phyloP scores from a whole-genome alignment of 1,284 basidiomycete genomes.

The Ganoderma boninense region DNA sequence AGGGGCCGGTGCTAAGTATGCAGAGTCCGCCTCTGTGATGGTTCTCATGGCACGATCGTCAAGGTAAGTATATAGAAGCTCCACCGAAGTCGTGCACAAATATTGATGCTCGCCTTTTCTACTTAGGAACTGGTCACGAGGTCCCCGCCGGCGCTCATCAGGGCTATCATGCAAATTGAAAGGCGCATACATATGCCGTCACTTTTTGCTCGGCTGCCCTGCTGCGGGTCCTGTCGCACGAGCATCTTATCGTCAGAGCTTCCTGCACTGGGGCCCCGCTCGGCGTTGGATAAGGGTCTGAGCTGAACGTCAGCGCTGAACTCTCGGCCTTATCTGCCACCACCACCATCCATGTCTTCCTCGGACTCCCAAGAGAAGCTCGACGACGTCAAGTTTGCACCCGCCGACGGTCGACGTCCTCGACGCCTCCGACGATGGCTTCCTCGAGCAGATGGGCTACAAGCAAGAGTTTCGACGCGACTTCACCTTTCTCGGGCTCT shows the following conservation, averaged over 20 bases:
- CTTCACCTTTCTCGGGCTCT: slow-evolving; percentile 52
- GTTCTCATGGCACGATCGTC: too few relatives aligned
- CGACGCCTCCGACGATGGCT: slow-evolving; percentile 26
- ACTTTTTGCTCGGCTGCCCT: background rate
- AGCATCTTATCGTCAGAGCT: background rate
- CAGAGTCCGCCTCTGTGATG: too few relatives aligned
- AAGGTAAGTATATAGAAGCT: too few relatives aligned
- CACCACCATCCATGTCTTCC: slow-evolving; percentile 4
- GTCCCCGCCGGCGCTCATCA: background rate
- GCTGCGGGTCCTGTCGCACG: background rate
- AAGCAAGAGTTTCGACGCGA: slow-evolving; percentile 56
- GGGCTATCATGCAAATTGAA: background rate
- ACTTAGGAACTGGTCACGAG: background rate
- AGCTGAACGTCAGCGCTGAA: too few relatives aligned
- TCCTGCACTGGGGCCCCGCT: background rate
- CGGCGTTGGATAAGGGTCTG: background rate
- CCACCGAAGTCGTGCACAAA: background rate
- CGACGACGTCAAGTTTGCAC: background rate
- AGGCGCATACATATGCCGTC: background rate
- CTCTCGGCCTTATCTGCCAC: background rate
- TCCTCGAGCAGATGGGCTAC: slow-evolving; percentile 48
- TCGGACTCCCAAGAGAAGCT: slow-evolving; percentile 3
- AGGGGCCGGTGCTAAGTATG: too few relatives aligned
- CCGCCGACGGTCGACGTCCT: background rate
- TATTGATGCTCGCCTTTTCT: background rate